A percentile compares a stretch with the other conserved stretches of the same genome.
Conservation (phyloP, 2,329 filamentous ascomycete species). For the Colletotrichum costaricense region DNA sequence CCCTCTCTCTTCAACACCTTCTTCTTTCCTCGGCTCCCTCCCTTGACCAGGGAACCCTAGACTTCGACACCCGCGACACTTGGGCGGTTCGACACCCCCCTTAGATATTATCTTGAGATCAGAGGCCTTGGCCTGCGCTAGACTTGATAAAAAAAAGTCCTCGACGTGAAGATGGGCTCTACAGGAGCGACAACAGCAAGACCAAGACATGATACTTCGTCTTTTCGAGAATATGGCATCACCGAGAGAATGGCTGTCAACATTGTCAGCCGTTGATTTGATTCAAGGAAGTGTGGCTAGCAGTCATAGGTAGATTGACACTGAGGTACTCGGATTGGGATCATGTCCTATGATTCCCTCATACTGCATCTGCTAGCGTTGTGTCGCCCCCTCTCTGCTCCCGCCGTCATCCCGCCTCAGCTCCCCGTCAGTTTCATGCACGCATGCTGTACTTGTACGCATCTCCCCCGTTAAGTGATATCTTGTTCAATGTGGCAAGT, state of each 20-base stretch:
- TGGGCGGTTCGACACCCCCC: not conserved
- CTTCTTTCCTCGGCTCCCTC: not conserved
- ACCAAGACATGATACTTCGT: not conserved
- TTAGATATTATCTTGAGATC: not conserved
- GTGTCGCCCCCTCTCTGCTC: no score
- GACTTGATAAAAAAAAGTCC: not conserved
- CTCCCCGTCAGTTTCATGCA: no score
- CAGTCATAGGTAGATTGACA: no score
- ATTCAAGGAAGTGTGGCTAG: not conserved
- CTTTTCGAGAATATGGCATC: not conserved
- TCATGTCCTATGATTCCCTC: no score
- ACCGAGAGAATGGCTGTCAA: not conserved
- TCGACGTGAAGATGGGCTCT: not conserved
- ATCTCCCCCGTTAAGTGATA: no score
- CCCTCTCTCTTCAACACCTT: not conserved
- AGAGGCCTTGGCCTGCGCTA: not conserved
- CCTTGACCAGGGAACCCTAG: not conserved
- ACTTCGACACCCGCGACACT: not conserved
- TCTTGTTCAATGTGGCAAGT: no score
- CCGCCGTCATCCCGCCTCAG: no score
- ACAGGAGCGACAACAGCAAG: not conserved
- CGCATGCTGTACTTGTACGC: no score
- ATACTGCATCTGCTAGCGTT: no score
- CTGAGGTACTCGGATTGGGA: no score
- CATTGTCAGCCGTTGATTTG: not conserved